Evolutionary conservation across 352 stramenopile genomes (phyloP).

Genomic region (Phytophthora ramorum): DNA sequence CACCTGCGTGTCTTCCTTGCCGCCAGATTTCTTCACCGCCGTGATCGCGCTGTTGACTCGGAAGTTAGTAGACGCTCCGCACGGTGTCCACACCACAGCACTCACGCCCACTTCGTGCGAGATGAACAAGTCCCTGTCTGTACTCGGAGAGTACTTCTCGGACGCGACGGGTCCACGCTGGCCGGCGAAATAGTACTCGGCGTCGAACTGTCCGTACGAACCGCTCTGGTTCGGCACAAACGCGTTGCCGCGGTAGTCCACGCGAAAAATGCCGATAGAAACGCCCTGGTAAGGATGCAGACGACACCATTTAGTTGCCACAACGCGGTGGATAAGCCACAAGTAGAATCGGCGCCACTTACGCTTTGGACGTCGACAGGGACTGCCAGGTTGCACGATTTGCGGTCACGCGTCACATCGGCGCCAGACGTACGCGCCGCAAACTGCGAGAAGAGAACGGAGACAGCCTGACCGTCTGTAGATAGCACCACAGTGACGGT

Average conservation of each 20-base stretch:
- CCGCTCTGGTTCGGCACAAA: slow-evolving; percentile 43
- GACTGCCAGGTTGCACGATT: slow-evolving; percentile 50
- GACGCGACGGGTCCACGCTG: slow-evolving; percentile 38
- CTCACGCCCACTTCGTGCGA: slow-evolving; percentile 50
- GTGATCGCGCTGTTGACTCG: slow-evolving; percentile 60
- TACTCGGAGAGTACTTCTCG: slow-evolving; percentile 42
- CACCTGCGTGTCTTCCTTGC: slow-evolving; percentile 50
- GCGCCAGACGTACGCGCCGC: slow-evolving; percentile 32
- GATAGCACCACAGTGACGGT: slow-evolving; percentile 35
- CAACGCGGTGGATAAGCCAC: slow-evolving; percentile 11
- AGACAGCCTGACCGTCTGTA: slow-evolving; percentile 38
- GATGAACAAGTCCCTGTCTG: slow-evolving; percentile 53
- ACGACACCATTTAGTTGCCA: slow-evolving; percentile 9
- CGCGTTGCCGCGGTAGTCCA: slow-evolving; percentile 57
- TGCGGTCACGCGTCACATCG: slow-evolving; percentile 43
- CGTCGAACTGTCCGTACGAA: slow-evolving; percentile 52
- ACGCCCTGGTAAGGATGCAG: slow-evolving; percentile 23
- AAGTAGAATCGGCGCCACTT: slow-evolving; percentile 15
- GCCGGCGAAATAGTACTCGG: slow-evolving; percentile 69
- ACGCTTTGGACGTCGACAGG: slow-evolving; percentile 50
- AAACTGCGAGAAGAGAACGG: slow-evolving; percentile 41
- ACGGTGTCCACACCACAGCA: slow-evolving; percentile 61
- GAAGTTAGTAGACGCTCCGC: slow-evolving; percentile 57
- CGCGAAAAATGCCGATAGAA: slow-evolving; percentile 49
- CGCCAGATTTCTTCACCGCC: slow-evolving; percentile 35